phyloP scores from a whole-genome alignment of 2,329 filamentous ascomycete genomes.

The Setomelanomma holmii region DNA sequence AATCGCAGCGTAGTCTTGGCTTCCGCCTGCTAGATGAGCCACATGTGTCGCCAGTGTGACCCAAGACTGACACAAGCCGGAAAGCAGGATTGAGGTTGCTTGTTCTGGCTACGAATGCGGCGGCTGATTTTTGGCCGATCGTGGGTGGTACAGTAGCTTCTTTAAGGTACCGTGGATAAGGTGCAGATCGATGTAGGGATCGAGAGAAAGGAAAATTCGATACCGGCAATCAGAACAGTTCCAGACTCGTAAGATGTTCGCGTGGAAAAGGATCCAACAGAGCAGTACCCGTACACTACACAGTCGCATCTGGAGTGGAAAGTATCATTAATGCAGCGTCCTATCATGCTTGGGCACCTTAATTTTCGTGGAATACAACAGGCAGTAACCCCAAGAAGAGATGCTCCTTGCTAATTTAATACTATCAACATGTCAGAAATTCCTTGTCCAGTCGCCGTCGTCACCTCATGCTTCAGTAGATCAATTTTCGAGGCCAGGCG shows the following conservation, averaged over 20 bases:
- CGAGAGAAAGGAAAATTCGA: background rate
- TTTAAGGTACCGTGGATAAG: background rate
- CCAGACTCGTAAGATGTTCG: background rate
- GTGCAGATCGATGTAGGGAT: background rate
- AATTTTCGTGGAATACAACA: no score
- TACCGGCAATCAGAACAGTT: background rate
- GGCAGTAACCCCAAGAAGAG: no score
- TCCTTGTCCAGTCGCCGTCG: no score
- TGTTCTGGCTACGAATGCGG: slow-evolving; percentile 16
- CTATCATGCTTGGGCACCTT: no score
- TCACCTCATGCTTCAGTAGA: no score
- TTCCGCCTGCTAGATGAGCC: slow-evolving; percentile 15
- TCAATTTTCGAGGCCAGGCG: no score
- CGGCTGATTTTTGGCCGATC: background rate
- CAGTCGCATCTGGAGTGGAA: no score
- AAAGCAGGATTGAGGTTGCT: slow-evolving; percentile 13
- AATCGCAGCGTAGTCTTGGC: slow-evolving; percentile 25
- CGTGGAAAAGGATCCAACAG: background rate
- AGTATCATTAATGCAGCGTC: no score
- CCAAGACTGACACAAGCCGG: slow-evolving; percentile 18
- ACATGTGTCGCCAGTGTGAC: slow-evolving; percentile 9
- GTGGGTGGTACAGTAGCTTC: background rate
- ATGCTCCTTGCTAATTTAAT: no score
- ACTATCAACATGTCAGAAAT: no score
- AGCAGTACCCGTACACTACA: no score